These are phyloP conservation scores for Eucalyptus viminalis DNA, from an alignment of 345 rosid genomes.

Conservation along the genomic window DNA sequence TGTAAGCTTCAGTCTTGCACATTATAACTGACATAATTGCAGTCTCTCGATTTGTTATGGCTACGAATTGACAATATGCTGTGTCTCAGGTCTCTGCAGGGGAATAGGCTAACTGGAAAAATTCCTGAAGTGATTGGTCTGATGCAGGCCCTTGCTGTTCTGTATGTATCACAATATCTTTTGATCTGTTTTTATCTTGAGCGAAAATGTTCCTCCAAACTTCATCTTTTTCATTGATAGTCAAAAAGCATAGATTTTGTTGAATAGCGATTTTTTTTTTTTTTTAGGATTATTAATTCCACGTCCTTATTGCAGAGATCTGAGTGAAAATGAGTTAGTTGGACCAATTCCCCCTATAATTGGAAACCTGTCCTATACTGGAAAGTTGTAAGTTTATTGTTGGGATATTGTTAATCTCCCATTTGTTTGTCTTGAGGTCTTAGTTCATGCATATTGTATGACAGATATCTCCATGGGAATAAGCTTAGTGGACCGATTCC, in stretches of 20 bases:
- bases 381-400: slow-evolving; percentile 55
- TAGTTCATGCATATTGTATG: not conserved
- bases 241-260: not conserved
- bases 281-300: not conserved
- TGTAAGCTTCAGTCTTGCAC: slow-evolving; percentile 30
- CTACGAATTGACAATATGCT: not conserved
- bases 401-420: not conserved
- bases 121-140: slow-evolving; percentile 92
- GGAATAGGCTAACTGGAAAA: slow-evolving; percentile 59
- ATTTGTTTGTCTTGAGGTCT: not conserved
- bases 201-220: not conserved
- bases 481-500: slow-evolving; percentile 82
- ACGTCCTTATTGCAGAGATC: slow-evolving; percentile 34
- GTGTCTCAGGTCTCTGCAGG: slow-evolving; percentile 72
- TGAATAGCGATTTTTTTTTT: not conserved
- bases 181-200: not conserved
- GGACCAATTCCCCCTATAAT: slow-evolving; percentile 88
- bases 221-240: not conserved
- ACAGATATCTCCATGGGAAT: slow-evolving; percentile 90
- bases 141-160: slow-evolving; percentile 96
- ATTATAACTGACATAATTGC: not conserved
- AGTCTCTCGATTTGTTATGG: not conserved
- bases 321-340: slow-evolving; percentile 84
- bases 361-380: slow-evolving; percentile 87
- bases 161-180: slow-evolving; percentile 33